These are phyloP conservation scores for Microbotryum silenes-acaulis DNA, from an alignment of 1,284 basidiomycete genomes.

Conservation along the genomic window DNA sequence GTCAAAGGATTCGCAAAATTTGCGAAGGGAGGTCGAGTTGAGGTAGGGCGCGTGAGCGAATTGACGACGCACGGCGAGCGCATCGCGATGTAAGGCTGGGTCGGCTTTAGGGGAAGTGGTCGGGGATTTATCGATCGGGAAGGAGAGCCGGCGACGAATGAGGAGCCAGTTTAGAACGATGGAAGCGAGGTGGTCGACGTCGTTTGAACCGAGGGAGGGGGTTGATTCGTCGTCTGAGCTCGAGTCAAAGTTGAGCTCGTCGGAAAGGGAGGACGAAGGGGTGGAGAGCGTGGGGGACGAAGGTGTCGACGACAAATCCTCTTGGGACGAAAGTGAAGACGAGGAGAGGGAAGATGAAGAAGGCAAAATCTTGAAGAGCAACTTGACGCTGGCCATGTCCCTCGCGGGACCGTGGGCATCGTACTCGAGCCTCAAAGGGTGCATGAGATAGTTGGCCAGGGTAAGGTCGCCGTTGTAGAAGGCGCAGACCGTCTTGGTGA, in stretches of 20 bases:
- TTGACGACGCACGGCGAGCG: conserved; percentile 13
- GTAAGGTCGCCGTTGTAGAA: not conserved
- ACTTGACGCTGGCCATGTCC: conserved; percentile 9
- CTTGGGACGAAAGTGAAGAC: not conserved
- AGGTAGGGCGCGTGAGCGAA: conserved; percentile 13
- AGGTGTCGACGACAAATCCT: not conserved
- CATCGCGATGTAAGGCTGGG: conserved; percentile 9
- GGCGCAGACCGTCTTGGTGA: conserved; percentile 8
- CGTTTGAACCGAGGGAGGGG: not conserved
- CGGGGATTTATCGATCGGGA: not conserved
- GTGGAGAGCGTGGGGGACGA: conserved; percentile 3
- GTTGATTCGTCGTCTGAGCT: not conserved
- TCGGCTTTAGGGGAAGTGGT: conserved; percentile 10
- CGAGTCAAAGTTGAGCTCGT: not conserved
- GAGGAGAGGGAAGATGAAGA: too few relatives aligned
- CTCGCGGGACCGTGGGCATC: conserved; percentile 6
- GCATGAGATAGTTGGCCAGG: not conserved
- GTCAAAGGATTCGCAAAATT: conserved; percentile 1
- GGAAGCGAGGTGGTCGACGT: conserved; percentile 20
- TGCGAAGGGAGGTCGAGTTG: not conserved
- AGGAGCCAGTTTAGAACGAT: conserved; percentile 21
- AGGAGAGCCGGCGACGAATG: conserved; percentile 4
- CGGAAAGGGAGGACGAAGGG: not conserved
- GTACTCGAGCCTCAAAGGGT: conserved; percentile 6
- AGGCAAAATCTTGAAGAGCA: conserved; percentile 20